Percentiles rank a stretch among this genome's conserved stretches.
Evolutionary conservation across 202 grass and related monocot genomes (phyloP).

Genomic region (Zizania palustris): DNA sequence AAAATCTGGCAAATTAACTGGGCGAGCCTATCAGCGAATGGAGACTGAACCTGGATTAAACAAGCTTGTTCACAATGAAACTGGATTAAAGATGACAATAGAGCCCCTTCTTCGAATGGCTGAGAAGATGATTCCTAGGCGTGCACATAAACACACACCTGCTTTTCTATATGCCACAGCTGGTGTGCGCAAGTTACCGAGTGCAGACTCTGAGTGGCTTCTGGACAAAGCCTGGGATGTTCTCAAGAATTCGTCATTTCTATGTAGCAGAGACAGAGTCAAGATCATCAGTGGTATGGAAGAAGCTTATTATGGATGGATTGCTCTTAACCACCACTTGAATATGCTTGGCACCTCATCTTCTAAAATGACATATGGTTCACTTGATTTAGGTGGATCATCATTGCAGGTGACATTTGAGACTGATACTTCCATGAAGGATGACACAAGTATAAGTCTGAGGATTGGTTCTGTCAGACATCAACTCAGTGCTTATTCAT

Average conservation of each 20-base stretch:
- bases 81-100: slow-evolving; percentile 75
- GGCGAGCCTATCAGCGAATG: slow-evolving; percentile 88
- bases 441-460: slow-evolving; percentile 71
- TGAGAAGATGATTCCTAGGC: slow-evolving; percentile 79
- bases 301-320: slow-evolving; percentile 99
- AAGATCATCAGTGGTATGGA: slow-evolving; percentile 98
- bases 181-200: slow-evolving; percentile 87
- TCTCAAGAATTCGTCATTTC: slow-evolving; percentile 96
- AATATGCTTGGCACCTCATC: slow-evolving; percentile 70
- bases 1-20: slow-evolving; percentile 62
- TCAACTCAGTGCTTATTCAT: slow-evolving; percentile 93
- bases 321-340: slow-evolving; percentile 87
- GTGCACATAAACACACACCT: slow-evolving; percentile 78
- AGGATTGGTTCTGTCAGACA: slow-evolving; percentile 77
- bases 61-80: slow-evolving; percentile 85
- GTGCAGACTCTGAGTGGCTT: slow-evolving; percentile 89
- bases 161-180: slow-evolving; percentile 95
- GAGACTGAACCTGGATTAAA: slow-evolving; percentile 98
- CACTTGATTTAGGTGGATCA: slow-evolving; percentile 95
- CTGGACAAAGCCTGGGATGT: slow-evolving; percentile 88
- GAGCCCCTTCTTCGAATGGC: slow-evolving; percentile 91
- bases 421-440: slow-evolving; percentile 59
- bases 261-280: slow-evolving; percentile 80
- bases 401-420: slow-evolving; percentile 99
- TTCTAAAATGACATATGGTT: slow-evolving; percentile 79